Evolutionary conservation across 352 stramenopile species (phyloP).

Genomic region (Hyaloperonospora arabidopsidis): DNA sequence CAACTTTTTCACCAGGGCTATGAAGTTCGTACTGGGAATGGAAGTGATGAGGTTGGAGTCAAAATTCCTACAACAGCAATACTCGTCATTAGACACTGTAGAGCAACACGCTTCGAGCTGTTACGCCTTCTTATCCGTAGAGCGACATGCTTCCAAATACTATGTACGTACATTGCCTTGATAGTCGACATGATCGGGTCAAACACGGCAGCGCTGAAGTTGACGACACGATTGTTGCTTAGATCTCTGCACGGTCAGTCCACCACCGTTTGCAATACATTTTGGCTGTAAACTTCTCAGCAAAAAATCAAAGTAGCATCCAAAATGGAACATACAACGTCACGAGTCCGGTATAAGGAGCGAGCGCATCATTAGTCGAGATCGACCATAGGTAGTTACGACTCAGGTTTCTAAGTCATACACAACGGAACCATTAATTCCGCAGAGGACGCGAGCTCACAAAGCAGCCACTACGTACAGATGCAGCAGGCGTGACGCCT

Average conservation of each 20-base stretch:
- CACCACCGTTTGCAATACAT: not conserved
- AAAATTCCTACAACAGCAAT: slow-evolving; percentile 30
- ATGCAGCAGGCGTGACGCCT: slow-evolving; percentile 29
- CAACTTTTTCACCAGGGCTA: slow-evolving; percentile 33
- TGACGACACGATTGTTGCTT: slow-evolving; percentile 47
- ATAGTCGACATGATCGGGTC: slow-evolving; percentile 40
- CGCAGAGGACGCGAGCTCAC: not conserved
- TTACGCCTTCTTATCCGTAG: too few relatives aligned
- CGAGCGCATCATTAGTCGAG: slow-evolving; percentile 40
- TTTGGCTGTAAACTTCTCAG: not conserved
- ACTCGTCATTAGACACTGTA: not conserved
- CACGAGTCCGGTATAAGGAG: slow-evolving; percentile 33
- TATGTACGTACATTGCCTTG: slow-evolving; percentile 37
- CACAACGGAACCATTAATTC: not conserved
- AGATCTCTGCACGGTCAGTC: slow-evolving; percentile 30
- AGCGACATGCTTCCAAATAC: not conserved
- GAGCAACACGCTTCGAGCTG: not conserved
- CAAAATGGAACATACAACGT: slow-evolving; percentile 32
- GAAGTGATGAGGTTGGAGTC: slow-evolving; percentile 54
- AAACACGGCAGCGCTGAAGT: slow-evolving; percentile 47
- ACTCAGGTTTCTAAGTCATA: slow-evolving; percentile 43
- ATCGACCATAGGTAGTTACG: slow-evolving; percentile 57
- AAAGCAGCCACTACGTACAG: slow-evolving; percentile 30
- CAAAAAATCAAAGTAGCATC: not conserved
- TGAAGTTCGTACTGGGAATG: slow-evolving; percentile 48